These are phyloP conservation scores for Rhodotorula kratochvilovae DNA, from an alignment of 768 basidiomycete genomes.

Conservation along the genomic window DNA sequence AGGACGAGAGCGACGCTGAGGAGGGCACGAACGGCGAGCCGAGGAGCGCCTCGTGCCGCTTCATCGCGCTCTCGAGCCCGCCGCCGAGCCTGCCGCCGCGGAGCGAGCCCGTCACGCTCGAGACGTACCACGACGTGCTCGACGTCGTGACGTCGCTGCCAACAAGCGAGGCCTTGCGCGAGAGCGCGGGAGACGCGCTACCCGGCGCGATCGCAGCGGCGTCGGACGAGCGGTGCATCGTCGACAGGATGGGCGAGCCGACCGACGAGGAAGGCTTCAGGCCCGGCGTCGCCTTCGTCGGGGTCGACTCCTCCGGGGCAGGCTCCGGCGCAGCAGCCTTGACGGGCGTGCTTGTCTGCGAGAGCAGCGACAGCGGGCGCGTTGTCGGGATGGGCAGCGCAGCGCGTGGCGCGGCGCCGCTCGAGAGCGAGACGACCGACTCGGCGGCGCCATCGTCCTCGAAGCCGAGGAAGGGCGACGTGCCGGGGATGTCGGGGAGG, in stretches of 20 bases:
- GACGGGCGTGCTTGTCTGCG: not conserved
- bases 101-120: constrained; percentile 16
- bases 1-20: not conserved
- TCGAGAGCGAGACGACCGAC: constrained; percentile 24
- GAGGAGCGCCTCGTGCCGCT: constrained; percentile 29
- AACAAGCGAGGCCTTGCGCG: constrained; percentile 33
- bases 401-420: not conserved
- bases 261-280: not conserved
- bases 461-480: constrained; percentile 39
- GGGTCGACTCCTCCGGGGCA: not conserved
- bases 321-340: not conserved
- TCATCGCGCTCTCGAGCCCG: constrained; percentile 26
- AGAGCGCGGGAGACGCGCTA: constrained; percentile 9
- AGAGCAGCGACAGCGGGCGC: not conserved
- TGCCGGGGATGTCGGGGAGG: constrained; percentile 33
- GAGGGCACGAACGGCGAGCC: not conserved
- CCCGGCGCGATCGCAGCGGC: not conserved
- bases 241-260: constrained; percentile 25
- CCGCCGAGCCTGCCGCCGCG: constrained; percentile 18
- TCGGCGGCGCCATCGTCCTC: constrained; percentile 20
- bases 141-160: constrained; percentile 26
- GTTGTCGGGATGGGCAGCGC: not conserved
- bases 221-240: constrained; percentile 6
- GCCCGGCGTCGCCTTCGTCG: constrained; percentile 17
- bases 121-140: constrained; percentile 34